Conservation (phyloP, 2,329 filamentous ascomycete genomes). For the Aschersonia sp. region DNA sequence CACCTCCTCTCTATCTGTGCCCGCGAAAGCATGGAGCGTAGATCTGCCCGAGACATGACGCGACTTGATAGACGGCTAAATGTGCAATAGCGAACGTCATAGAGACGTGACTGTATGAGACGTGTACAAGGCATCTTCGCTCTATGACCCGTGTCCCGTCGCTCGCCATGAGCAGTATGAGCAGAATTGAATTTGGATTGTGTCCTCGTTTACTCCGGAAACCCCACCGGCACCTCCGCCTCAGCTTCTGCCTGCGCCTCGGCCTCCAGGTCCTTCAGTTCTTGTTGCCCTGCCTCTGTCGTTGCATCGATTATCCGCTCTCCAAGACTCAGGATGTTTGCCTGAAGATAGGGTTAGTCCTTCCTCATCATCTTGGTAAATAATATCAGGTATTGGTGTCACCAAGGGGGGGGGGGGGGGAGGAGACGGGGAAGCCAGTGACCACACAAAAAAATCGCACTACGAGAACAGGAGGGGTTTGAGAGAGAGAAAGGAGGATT, state of each 20-base stretch:
- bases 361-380: background rate
- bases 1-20: no score
- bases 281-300: conserved; percentile 69
- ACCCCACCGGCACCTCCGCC: conserved; percentile 2
- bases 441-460: background rate
- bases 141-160: no score
- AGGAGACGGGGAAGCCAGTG: background rate
- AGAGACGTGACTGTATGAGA: no score
- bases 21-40: no score
- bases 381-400: no score
- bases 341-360: conserved; percentile 23
- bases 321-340: conserved; percentile 80
- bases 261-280: conserved; percentile 61
- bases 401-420: background rate
- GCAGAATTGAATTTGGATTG: no score
- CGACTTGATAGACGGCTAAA: no score
- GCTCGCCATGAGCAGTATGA: no score
- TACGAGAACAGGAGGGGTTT: background rate
- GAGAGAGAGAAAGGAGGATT: background rate
- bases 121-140: no score
- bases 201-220: conserved; percentile 1
- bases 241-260: conserved; percentile 16
- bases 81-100: no score
- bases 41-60: no score
- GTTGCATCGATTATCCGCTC: conserved; percentile 92